Conservation (phyloP, 1,139 yeast species). For the Sugiyamaella novakii region DNA sequence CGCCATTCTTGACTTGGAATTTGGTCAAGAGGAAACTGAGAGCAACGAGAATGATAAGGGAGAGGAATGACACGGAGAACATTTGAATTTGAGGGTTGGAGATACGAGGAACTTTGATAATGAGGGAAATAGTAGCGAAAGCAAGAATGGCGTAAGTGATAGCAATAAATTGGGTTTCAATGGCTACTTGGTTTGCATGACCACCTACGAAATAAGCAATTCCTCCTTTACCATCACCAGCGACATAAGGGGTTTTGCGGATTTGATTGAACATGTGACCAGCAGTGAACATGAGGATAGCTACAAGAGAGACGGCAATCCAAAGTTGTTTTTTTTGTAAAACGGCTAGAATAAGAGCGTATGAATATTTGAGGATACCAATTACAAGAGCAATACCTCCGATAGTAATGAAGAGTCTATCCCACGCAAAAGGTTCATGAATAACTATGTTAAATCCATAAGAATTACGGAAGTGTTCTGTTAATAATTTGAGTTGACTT, state of each 20-base stretch:
- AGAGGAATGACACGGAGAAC: conserved; percentile 49
- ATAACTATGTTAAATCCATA: conserved; percentile 53
- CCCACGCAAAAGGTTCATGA: conserved; percentile 60
- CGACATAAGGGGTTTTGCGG: conserved; percentile 71
- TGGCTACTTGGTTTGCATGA: conserved; percentile 71
- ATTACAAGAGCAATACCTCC: conserved; percentile 39
- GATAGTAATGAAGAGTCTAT: conserved; percentile 51
- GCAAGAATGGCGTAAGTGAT: conserved; percentile 43
- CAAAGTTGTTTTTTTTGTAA: conserved; percentile 56
- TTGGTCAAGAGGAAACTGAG: conserved; percentile 55
- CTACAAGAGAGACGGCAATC: conserved; percentile 63
- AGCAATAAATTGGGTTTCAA: conserved; percentile 57
- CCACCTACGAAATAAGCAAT: conserved; percentile 66
- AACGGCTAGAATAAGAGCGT: conserved; percentile 39
- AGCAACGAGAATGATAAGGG: conserved; percentile 47
- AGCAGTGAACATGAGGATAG: conserved; percentile 70
- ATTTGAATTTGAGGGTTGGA: conserved; percentile 48
- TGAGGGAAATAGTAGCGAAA: conserved; percentile 48
- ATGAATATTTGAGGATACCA: conserved; percentile 40
- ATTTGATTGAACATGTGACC: conserved; percentile 95
- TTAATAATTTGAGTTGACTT: conserved; percentile 51
- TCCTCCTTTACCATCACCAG: conserved; percentile 57
- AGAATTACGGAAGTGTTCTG: conserved; percentile 39
- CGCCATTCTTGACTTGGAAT: conserved; percentile 58
- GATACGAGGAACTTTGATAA: conserved; percentile 55